Evolutionary conservation across 768 basidiomycete genomes (phyloP).

Genomic region (Lactifluus volemus): DNA sequence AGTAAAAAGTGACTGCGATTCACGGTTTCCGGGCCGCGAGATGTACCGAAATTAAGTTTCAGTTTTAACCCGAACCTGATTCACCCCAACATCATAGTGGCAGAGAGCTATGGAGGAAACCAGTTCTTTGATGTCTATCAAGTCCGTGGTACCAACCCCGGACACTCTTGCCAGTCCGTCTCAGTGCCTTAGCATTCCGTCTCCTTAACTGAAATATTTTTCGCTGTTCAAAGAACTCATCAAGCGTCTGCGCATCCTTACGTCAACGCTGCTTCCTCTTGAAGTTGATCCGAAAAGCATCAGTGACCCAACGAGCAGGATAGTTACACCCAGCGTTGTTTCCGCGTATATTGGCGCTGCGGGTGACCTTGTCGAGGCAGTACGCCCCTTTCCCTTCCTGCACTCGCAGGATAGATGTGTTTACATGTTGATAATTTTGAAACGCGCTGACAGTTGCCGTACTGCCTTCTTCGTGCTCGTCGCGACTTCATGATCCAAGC

Average conservation of each 20-base stretch:
- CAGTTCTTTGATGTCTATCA: conserved; percentile 36
- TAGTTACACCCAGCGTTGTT: conserved; percentile 78
- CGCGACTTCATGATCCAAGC: conserved; percentile 80
- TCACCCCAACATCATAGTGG: too few relatives aligned
- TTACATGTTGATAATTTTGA: neutral
- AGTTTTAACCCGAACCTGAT: too few relatives aligned
- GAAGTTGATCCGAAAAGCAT: conserved; percentile 63
- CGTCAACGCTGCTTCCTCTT: conserved; percentile 66
- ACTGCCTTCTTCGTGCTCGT: conserved; percentile 67
- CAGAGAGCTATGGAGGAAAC: conserved; percentile 30
- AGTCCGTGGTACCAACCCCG: conserved; percentile 49
- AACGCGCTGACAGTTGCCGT: conserved; percentile 50
- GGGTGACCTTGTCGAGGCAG: conserved; percentile 82
- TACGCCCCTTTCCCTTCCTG: conserved; percentile 27
- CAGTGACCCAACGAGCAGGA: conserved; percentile 67
- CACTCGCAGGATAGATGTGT: neutral
- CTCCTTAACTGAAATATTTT: neutral
- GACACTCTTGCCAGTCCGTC: conserved; percentile 68
- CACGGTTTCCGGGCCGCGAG: neutral
- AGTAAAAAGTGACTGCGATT: neutral
- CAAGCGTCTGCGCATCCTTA: conserved; percentile 69
- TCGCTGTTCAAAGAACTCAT: conserved; percentile 52
- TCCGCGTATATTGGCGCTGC: conserved; percentile 69
- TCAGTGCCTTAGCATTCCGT: neutral
- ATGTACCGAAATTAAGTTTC: too few relatives aligned